Evolutionary conservation across 257 asterid species (phyloP), one percentile per base, ranked within the genome.

Genomic region (Capsicum pubescens): DNA sequence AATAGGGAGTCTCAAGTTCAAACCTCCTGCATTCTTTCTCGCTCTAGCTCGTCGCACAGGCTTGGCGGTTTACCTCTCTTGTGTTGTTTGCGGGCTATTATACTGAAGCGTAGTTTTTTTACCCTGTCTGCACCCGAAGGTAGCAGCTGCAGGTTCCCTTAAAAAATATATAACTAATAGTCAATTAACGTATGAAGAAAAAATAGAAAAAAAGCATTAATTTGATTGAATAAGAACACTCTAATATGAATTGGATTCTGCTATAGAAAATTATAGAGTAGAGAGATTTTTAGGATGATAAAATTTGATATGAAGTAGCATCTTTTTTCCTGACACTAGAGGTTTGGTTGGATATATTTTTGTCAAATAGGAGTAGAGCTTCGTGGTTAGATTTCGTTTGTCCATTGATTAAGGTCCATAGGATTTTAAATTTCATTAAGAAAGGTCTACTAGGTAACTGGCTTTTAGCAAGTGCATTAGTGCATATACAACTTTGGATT

Each of bases 341-440:
- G 44, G 17, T 60, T 74, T 74, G 81, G 12, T 48, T 74, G 61
- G 80, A 74, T 74, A 54, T 14, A 54, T 76, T 76, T 76, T 15
- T 76, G 12, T 76, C 15, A 54, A 13, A 26, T 54, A 76, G 63
- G 9, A 52, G 21, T 76, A 52, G 81, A 26, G 14, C 81, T 26
- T 26, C 13, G 63, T 76, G 63, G 61, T 76, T 76, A 74, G 81
- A 32, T 66, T 48, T 42, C 1, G 17, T 48, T 72, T 72, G 42
- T 48, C 59, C 42, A 72, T 72, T 48, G 42, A 48, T 72, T 48
- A 46, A 72, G n/a, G 42, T 6, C 59, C 19, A 13, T 48, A 26
- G 13, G 80, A 72, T 72, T 72, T 72, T 46, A 72, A 21, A 26
- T 46, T 6, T 21, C 59, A 72, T 19, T 6, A 72, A n/a, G 59